A percentile compares a stretch with the other conserved stretches of the same genome.
Evolutionary conservation across 2,329 filamentous ascomycete species (phyloP).

Genomic region (Microdochium bolleyi): DNA sequence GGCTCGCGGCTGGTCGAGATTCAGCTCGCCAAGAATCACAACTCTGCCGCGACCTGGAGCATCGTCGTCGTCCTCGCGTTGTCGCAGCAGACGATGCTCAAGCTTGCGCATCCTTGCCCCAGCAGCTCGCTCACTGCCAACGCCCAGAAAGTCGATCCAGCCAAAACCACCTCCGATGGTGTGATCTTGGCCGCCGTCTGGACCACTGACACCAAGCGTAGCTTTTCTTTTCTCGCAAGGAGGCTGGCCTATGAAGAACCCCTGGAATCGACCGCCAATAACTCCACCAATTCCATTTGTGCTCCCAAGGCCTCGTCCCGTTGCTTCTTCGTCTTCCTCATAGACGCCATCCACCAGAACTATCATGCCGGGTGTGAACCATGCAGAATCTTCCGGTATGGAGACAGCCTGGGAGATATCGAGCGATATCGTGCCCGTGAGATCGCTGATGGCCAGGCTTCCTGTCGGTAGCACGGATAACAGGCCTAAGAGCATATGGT

Average conservation of each 20-base stretch:
- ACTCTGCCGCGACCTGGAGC: slow-evolving; percentile 41
- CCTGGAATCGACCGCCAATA: slow-evolving; percentile 86
- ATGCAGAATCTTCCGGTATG: slow-evolving; percentile 78
- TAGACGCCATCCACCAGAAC: slow-evolving; percentile 94
- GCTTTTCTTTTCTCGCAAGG: slow-evolving; percentile 78
- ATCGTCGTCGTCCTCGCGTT: slow-evolving; percentile 20
- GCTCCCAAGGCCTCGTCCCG: slow-evolving; percentile 63
- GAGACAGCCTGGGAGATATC: slow-evolving; percentile 75
- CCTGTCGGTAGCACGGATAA: slow-evolving; percentile 76
- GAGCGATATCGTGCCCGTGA: slow-evolving; percentile 79
- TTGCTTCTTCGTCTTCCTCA: slow-evolving; percentile 76
- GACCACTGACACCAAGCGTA: slow-evolving; percentile 64
- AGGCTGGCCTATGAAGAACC: slow-evolving; percentile 84
- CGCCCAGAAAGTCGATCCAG: slow-evolving; percentile 93
- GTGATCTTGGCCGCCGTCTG: slow-evolving; percentile 47
- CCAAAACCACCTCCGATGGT: slow-evolving; percentile 78
- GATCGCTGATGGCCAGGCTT: slow-evolving; percentile 72
- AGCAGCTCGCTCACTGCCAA: slow-evolving; percentile 80
- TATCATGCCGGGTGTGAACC: slow-evolving; percentile 94
- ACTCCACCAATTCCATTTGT: slow-evolving; percentile 80
- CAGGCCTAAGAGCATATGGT: slow-evolving; percentile 81
- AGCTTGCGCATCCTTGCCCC: slow-evolving; percentile 77
- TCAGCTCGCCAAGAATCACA: slow-evolving; percentile 77
- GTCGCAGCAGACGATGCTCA: slow-evolving; percentile 57
- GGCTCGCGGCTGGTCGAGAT: slow-evolving; percentile 76